Conservation (phyloP, 2,329 filamentous ascomycete genomes). For the Aspergillus pseudotamarii region DNA sequence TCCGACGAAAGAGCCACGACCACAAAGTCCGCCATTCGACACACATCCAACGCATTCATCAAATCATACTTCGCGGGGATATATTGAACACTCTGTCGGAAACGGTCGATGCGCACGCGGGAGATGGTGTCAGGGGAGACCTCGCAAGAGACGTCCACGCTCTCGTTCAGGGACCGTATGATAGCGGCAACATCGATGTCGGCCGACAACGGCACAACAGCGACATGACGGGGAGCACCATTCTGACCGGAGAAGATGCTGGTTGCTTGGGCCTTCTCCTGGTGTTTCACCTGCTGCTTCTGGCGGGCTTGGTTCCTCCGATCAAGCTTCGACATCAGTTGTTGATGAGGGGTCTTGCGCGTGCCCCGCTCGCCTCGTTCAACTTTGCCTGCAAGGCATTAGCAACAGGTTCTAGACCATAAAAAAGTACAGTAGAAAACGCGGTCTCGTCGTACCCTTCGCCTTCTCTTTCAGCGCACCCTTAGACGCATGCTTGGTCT, state of each 20-base stretch:
- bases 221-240: slow-evolving; percentile 84
- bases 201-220: slow-evolving; percentile 79
- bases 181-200: slow-evolving; percentile 70
- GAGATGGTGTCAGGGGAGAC: slow-evolving; percentile 60
- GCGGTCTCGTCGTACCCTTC: slow-evolving; percentile 64
- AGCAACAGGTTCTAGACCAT: slow-evolving; percentile 15
- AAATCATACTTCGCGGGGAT: slow-evolving; percentile 74
- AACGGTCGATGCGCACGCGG: slow-evolving; percentile 77
- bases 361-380: slow-evolving; percentile 69
- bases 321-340: slow-evolving; percentile 96
- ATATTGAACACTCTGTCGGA: slow-evolving; percentile 94
- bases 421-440: neutral
- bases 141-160: slow-evolving; percentile 75
- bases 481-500: slow-evolving; percentile 88
- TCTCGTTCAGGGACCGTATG: slow-evolving; percentile 71
- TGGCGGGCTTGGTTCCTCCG: slow-evolving; percentile 94
- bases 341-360: slow-evolving; percentile 89
- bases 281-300: slow-evolving; percentile 78
- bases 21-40: slow-evolving; percentile 87
- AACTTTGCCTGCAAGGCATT: slow-evolving; percentile 67
- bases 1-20: slow-evolving; percentile 80
- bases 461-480: slow-evolving; percentile 78
- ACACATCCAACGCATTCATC: slow-evolving; percentile 78
- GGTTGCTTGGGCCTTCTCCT: slow-evolving; percentile 76
- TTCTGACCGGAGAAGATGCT: slow-evolving; percentile 84